These are phyloP conservation scores for Xylariomycetidae sp. DNA, from an alignment of 2,329 filamentous ascomycete species.

Conservation along the genomic window DNA sequence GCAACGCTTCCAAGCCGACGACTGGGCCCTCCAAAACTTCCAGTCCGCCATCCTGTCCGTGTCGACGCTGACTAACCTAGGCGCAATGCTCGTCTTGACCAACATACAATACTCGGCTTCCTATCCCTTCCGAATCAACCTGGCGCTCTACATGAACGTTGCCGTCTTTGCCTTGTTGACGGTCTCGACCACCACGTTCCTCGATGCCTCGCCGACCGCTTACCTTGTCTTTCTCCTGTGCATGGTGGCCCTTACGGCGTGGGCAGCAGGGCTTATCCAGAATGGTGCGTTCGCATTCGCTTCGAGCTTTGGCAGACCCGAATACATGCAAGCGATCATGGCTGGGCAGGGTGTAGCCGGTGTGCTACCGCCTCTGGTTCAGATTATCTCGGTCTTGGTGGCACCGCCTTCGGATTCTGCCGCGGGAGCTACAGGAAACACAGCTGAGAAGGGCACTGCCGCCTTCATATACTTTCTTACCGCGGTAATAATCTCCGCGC, in stretches of 20 bases:
- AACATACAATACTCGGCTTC: slow-evolving; percentile 77
- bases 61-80: slow-evolving; percentile 78
- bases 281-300: slow-evolving; percentile 94
- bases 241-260: slow-evolving; percentile 75
- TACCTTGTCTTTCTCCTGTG: slow-evolving; percentile 81
- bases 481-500: slow-evolving; percentile 69
- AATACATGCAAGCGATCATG: slow-evolving; percentile 97
- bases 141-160: slow-evolving; percentile 73
- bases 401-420: slow-evolving; percentile 38
- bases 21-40: slow-evolving; percentile 74
- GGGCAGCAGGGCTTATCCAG: slow-evolving; percentile 81
- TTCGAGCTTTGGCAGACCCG: slow-evolving; percentile 73
- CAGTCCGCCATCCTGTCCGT: slow-evolving; percentile 86
- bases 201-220: slow-evolving; percentile 52
- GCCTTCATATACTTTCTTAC: slow-evolving; percentile 91
- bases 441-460: slow-evolving; percentile 48
- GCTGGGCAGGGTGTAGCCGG: slow-evolving; percentile 88
- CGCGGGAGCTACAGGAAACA: slow-evolving; percentile 21
- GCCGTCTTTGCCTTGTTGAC: slow-evolving; percentile 72
- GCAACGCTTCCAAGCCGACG: slow-evolving; percentile 66
- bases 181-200: slow-evolving; percentile 68
- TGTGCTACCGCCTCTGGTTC: slow-evolving; percentile 76
- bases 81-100: slow-evolving; percentile 69
- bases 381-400: slow-evolving; percentile 77
- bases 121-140: slow-evolving; percentile 81